A percentile compares a stretch with the other conserved stretches of the same genome.
Evolutionary conservation across 768 basidiomycete species (phyloP).

Genomic region (Sporobolomyces pararoseus): DNA sequence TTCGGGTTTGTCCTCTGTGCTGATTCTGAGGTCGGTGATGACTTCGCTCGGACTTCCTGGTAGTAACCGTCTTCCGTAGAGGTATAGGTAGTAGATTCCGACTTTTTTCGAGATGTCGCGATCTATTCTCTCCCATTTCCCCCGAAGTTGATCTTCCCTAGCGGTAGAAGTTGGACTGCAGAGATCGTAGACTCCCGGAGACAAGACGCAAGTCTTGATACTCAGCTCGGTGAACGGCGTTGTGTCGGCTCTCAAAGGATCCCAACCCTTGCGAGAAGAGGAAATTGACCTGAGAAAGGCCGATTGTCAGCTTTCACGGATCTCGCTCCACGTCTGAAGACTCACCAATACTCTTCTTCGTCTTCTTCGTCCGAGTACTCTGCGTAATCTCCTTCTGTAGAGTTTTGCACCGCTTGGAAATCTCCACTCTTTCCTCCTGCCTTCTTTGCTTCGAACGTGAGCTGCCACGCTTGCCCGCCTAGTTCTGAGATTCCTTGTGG

Average conservation of each 20-base stretch:
- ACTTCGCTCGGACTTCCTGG: slow-evolving; percentile 15
- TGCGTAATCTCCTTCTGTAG: not conserved
- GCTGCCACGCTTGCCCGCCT: slow-evolving; percentile 24
- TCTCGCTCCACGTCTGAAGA: not conserved
- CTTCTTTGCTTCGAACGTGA: slow-evolving; percentile 3
- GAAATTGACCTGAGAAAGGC: slow-evolving; percentile 1
- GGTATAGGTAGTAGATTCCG: slow-evolving; percentile 62
- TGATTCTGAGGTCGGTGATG: slow-evolving; percentile 26
- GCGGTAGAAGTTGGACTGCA: slow-evolving; percentile 36
- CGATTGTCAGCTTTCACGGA: too few species aligned
- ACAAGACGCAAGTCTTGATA: slow-evolving; percentile 40
- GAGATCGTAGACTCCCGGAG: slow-evolving; percentile 42
- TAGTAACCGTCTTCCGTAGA: slow-evolving; percentile 34
- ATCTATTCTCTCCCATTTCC: slow-evolving; percentile 83
- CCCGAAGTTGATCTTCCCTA: slow-evolving; percentile 47
- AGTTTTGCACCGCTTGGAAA: not conserved
- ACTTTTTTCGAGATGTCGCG: slow-evolving; percentile 69
- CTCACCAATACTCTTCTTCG: slow-evolving; percentile 16
- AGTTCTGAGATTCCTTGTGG: slow-evolving; percentile 24
- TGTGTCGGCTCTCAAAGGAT: slow-evolving; percentile 21
- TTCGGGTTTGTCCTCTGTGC: slow-evolving; percentile 54
- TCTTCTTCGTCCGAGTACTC: slow-evolving; percentile 26
- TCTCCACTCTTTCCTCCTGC: not conserved
- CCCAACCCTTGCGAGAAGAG: slow-evolving; percentile 9
- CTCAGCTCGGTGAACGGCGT: slow-evolving; percentile 35